These are phyloP conservation scores for Pestalotiopsis sp. DNA, from an alignment of 2,329 filamentous ascomycete species.

Conservation along the genomic window DNA sequence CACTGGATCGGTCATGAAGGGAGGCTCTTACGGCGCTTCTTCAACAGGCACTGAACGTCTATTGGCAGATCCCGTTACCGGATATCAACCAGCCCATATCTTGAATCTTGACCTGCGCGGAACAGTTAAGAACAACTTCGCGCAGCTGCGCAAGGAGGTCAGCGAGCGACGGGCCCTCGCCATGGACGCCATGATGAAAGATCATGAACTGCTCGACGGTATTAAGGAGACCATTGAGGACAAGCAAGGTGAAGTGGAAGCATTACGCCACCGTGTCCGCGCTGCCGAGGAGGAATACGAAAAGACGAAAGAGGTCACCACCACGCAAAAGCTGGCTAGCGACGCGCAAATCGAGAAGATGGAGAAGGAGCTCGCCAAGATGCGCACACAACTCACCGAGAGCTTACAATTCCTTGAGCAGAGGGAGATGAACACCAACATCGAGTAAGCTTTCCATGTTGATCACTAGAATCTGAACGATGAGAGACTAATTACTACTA, in stretches of 20 bases:
- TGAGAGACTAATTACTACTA: conserved; percentile 10
- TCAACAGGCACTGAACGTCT: conserved; percentile 70
- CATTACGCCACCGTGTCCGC: conserved; percentile 83
- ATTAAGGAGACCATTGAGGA: conserved; percentile 98
- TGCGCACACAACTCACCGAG: conserved; percentile 82
- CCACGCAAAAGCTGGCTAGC: conserved; percentile 82
- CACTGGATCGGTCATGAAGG: conserved; percentile 61
- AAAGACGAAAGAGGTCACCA: conserved; percentile 84
- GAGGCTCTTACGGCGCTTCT: conserved; percentile 39
- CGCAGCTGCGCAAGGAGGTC: conserved; percentile 82
- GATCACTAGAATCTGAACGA: not conserved
- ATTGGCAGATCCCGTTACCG: conserved; percentile 78
- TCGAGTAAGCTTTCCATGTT: conserved; percentile 67
- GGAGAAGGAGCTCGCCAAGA: conserved; percentile 96
- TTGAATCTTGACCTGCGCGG: conserved; percentile 88
- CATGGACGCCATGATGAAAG: conserved; percentile 90
- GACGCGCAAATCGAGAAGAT: conserved; percentile 98
- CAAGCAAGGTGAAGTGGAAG: conserved; percentile 89
- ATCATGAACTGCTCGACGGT: conserved; percentile 89
- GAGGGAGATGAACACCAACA: conserved; percentile 92
- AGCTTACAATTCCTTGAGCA: conserved; percentile 92
- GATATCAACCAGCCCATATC: conserved; percentile 88
- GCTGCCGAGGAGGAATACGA: conserved; percentile 94
- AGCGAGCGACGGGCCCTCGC: conserved; percentile 83
- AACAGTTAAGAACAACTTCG: conserved; percentile 76